phyloP scores from a whole-genome alignment of 2,329 filamentous ascomycete genomes.

The Davidsoniella eucalypti region DNA sequence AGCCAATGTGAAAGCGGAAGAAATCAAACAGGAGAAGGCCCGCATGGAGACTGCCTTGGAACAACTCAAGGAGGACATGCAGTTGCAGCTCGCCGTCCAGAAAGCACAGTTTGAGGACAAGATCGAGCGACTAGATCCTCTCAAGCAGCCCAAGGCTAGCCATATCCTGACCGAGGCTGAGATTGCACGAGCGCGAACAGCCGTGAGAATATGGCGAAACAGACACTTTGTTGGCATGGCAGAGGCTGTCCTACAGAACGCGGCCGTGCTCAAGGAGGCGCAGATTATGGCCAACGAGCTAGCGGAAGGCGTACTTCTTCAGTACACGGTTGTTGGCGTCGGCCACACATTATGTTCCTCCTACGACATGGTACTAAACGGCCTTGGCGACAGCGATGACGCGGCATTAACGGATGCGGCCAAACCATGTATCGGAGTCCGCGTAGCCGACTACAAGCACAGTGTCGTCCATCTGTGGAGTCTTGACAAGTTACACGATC shows the following conservation, averaged over 20 bases:
- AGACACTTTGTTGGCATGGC: slow-evolving; percentile 88
- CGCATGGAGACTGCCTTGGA: slow-evolving; percentile 71
- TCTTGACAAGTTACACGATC: slow-evolving; percentile 73
- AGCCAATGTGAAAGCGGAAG: slow-evolving; percentile 62
- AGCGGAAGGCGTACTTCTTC: slow-evolving; percentile 82
- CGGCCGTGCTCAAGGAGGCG: slow-evolving; percentile 78
- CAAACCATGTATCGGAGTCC: slow-evolving; percentile 81
- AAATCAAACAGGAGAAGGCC: slow-evolving; percentile 65
- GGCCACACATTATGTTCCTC: slow-evolving; percentile 83
- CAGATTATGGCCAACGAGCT: slow-evolving; percentile 97
- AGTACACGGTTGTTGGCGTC: slow-evolving; percentile 80
- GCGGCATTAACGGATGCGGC: slow-evolving; percentile 60
- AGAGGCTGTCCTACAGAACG: slow-evolving; percentile 76
- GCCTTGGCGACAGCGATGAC: slow-evolving; percentile 73
- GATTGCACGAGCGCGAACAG: slow-evolving; percentile 48
- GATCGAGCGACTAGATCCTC: slow-evolving; percentile 56
- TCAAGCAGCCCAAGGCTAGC: slow-evolving; percentile 43
- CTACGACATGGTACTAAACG: slow-evolving; percentile 91
- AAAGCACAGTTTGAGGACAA: slow-evolving; percentile 73
- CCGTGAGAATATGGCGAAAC: slow-evolving; percentile 60
- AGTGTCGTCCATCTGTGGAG: slow-evolving; percentile 86
- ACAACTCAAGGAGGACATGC: slow-evolving; percentile 73
- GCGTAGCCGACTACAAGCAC: slow-evolving; percentile 82
- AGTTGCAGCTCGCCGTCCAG: slow-evolving; percentile 68
- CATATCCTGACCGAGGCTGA: slow-evolving; percentile 56